Conservation (phyloP, 768 basidiomycete genomes). For the Lyophyllum atratum region DNA sequence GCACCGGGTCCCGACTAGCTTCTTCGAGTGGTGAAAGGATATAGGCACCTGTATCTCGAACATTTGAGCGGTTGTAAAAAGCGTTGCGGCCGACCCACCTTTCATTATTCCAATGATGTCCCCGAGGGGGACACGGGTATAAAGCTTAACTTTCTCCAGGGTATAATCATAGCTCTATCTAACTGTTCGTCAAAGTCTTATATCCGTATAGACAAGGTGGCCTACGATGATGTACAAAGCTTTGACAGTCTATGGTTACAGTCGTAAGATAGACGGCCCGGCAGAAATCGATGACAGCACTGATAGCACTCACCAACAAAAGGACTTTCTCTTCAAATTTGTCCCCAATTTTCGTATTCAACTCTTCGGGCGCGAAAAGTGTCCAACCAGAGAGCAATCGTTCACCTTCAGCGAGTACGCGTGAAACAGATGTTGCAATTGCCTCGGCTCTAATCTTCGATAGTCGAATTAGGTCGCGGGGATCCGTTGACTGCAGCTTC, state of each 20-base stretch:
- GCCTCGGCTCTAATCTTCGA: constrained; percentile 91
- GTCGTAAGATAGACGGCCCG: background rate
- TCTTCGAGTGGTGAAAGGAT: constrained; percentile 94
- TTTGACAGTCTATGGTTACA: constrained; percentile 30
- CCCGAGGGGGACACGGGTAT: constrained; percentile 85
- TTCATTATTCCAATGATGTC: constrained; percentile 78
- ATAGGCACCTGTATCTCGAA: constrained; percentile 75
- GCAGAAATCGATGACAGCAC: background rate
- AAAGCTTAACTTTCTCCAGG: constrained; percentile 88
- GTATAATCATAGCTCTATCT: constrained; percentile 89
- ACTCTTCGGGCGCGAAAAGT: constrained; percentile 77
- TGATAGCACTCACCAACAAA: constrained; percentile 58
- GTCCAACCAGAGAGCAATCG: constrained; percentile 88
- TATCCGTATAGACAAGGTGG: constrained; percentile 8
- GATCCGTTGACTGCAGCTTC: constrained; percentile 89
- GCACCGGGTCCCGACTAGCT: constrained; percentile 80
- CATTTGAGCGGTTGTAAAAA: background rate
- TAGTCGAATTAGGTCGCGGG: constrained; percentile 83
- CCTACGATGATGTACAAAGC: constrained; percentile 83
- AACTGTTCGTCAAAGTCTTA: background rate
- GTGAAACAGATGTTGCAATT: constrained; percentile 82
- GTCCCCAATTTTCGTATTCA: constrained; percentile 70
- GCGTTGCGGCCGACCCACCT: constrained; percentile 45
- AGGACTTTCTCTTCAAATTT: constrained; percentile 95
- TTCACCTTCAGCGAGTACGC: constrained; percentile 78